Conservation (phyloP, 108 stramenopile genomes). For the Epithemia pelagica region DNA sequence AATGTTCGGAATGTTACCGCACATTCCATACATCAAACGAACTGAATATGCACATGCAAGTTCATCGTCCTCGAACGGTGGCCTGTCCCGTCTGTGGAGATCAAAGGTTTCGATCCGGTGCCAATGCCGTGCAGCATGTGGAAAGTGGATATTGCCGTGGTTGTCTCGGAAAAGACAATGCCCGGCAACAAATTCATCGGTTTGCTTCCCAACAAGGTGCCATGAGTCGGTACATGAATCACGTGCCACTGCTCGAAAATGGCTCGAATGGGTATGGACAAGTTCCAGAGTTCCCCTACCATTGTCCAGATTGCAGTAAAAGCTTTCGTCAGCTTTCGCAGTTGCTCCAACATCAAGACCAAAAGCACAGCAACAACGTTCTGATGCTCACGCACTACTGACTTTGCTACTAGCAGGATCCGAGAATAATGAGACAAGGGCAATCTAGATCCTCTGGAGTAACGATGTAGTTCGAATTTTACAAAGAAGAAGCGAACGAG, state of each 20-base stretch:
- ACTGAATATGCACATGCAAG: conserved; percentile 71
- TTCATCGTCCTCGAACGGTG: conserved; percentile 59
- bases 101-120: conserved; percentile 42
- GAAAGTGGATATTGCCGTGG: conserved; percentile 61
- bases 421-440: too few relatives aligned
- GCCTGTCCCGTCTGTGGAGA: conserved; percentile 66
- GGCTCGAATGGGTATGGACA: conserved; percentile 9
- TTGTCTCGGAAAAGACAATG: conserved; percentile 44
- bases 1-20: conserved; percentile 41
- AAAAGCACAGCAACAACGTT: conserved; percentile 45
- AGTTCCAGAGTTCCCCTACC: conserved; percentile 57
- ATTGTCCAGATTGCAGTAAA: conserved; percentile 40
- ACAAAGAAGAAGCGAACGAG: too few relatives aligned
- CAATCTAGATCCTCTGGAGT: too few relatives aligned
- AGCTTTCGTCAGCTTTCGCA: conserved; percentile 61
- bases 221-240: conserved; percentile 40
- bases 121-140: conserved; percentile 70
- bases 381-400: not conserved
- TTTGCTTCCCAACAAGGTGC: conserved; percentile 28
- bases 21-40: conserved; percentile 41
- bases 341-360: conserved; percentile 61
- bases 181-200: conserved; percentile 52
- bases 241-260: conserved; percentile 38
- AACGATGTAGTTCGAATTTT: too few relatives aligned
- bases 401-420: too few relatives aligned